Evolutionary conservation across 169 alveolate species (phyloP).

Genomic region (Babesia sp.): DNA sequence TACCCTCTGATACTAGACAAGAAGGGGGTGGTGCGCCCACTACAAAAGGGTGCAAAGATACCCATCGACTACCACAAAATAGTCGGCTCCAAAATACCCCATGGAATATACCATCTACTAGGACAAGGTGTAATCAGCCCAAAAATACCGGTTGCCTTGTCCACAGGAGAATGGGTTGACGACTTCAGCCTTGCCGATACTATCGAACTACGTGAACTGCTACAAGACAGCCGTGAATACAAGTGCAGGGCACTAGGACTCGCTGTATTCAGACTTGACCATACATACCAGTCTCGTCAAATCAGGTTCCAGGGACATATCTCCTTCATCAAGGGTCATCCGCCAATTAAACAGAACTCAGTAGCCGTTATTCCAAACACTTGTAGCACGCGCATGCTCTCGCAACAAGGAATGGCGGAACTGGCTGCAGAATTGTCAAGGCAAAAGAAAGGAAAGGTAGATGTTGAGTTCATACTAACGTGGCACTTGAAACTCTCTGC

Average conservation of each 20-base stretch:
- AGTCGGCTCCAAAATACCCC: constrained; percentile 73
- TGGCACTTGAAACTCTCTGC: constrained; percentile 70
- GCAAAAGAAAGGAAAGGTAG: constrained; percentile 56
- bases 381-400: constrained; percentile 38
- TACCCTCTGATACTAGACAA: constrained; percentile 49
- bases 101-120: constrained; percentile 70
- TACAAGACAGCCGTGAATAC: constrained; percentile 75
- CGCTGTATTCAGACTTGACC: constrained; percentile 66
- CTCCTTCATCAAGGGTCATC: constrained; percentile 24
- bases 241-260: constrained; percentile 76
- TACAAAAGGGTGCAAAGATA: constrained; percentile 14
- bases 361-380: constrained; percentile 49
- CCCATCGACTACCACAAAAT: constrained; percentile 72
- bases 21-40: constrained; percentile 24
- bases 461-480: constrained; percentile 61
- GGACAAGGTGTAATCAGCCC: constrained; percentile 69
- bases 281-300: constrained; percentile 62
- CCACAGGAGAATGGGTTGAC: constrained; percentile 79
- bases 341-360: constrained; percentile 36
- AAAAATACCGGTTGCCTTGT: constrained; percentile 69
- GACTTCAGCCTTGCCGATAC: constrained; percentile 70
- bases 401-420: constrained; percentile 39
- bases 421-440: constrained; percentile 58
- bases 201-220: constrained; percentile 69
- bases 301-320: constrained; percentile 40